A percentile compares a stretch with the other conserved stretches of the same genome.
These are phyloP conservation scores for Selaginella tamariscina DNA, from an alignment of 75 land plant genomes.

Conservation along the genomic window DNA sequence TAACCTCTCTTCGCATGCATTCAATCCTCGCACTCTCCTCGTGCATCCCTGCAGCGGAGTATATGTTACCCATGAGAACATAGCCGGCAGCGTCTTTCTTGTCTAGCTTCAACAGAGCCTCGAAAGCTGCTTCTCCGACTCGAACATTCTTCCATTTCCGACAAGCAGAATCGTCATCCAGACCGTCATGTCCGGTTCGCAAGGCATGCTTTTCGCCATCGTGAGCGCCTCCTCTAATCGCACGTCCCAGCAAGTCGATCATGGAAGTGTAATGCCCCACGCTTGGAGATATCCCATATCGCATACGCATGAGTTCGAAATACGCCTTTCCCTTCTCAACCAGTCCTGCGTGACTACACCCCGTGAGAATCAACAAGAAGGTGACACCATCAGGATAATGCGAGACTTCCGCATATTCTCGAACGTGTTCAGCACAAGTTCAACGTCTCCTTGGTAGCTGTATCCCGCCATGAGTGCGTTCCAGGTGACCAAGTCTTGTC, in stretches of 20 bases:
- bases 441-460: not conserved
- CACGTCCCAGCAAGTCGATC: not conserved
- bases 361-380: not conserved
- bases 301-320: not conserved
- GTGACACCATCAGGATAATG: not conserved
- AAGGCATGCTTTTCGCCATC: not conserved
- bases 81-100: slow-evolving; percentile 9
- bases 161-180: not conserved
- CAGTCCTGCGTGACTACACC: no score
- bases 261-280: no score
- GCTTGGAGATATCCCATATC: not conserved
- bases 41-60: slow-evolving; percentile 8
- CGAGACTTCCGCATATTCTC: not conserved
- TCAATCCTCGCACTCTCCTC: slow-evolving; percentile 3
- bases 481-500: not conserved
- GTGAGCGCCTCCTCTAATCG: not conserved
- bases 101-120: not conserved
- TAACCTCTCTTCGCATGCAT: not conserved
- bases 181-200: not conserved
- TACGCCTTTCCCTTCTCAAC: not conserved
- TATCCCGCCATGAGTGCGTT: not conserved
- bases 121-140: not conserved
- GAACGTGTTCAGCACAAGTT: not conserved
- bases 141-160: not conserved
- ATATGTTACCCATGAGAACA: slow-evolving; percentile 11